Evolutionary conservation across 1,284 basidiomycete genomes (phyloP), one percentile per base, ranked within the genome.

Genomic region (Phaffia rhodozyma): DNA sequence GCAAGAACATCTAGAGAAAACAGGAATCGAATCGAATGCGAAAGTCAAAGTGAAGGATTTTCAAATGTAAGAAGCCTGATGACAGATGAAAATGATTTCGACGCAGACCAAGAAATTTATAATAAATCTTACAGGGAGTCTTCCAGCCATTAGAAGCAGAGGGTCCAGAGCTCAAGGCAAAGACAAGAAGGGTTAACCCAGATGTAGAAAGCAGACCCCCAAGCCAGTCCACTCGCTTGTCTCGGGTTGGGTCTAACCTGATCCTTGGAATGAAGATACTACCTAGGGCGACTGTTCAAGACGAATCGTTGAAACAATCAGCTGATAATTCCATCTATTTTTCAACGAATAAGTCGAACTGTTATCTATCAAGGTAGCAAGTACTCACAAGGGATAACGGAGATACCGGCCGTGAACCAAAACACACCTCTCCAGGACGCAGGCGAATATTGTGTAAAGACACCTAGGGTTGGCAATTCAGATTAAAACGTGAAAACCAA

Each of bases 121-220:
- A 16, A 27, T 7, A 18, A 9, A 11, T 76, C 86, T 67, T 71
- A 89, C 87, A 89, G 13, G 80, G 76, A 0, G 86, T 89, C 58
- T 73, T 77, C 88, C 89, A 93, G n/a, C 83, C 81, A 16, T 84
- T 68, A 0, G 84, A 80, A 0, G 86, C 87, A 11, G 81, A 76
- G 54, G 83, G 81, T 1, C 86, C 89, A 70, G 89, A 83, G 55
- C 85, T 84, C 1, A 94, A 80, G 0, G 85, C 83, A 70, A 92
- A 93, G 16, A 87, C 81, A 67, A 94, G 79, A 2, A 93, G 77
- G 0, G 88, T 84, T 18, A 93, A 77, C 0, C 87, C 90, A 0
- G 79, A 72, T 0, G 88, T 91, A 55, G 89, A 79, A 38, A 92
- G 74, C 23, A 82, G 76, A 0, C 86, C 86, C 5, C 91, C 91